Conservation (phyloP, 176 grass and related monocot species). For the Sorghum bicolor region DNA sequence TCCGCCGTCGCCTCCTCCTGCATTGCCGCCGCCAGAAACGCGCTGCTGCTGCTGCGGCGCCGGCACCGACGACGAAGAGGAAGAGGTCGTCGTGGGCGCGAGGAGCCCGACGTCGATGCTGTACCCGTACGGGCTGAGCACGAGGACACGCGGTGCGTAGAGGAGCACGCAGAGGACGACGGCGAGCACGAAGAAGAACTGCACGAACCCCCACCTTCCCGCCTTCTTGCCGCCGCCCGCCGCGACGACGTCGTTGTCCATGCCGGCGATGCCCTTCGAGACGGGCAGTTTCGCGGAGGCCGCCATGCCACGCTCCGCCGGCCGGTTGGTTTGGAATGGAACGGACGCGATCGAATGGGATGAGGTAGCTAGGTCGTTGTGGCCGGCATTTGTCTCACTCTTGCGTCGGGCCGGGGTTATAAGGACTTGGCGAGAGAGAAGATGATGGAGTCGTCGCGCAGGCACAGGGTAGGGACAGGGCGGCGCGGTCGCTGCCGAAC, state of each 20-base stretch:
- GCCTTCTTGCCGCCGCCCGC: neutral
- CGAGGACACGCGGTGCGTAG: slow-evolving; percentile 31
- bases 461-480: neutral
- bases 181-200: slow-evolving; percentile 43
- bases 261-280: neutral
- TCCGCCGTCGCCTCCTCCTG: neutral
- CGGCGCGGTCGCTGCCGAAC: neutral
- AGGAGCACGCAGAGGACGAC: slow-evolving; percentile 44
- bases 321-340: neutral
- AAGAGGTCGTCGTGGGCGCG: neutral
- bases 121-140: neutral
- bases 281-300: neutral
- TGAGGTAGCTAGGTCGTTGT: neutral
- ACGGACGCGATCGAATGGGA: neutral
- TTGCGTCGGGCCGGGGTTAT: neutral
- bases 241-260: neutral
- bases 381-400: neutral
- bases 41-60: neutral
- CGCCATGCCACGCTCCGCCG: neutral
- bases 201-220: neutral
- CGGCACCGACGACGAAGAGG: neutral
- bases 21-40: neutral
- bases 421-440: neutral
- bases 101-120: slow-evolving; percentile 7
- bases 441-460: neutral